These are phyloP conservation scores for Posidonia australis DNA, from an alignment of 106 monocot species.

Conservation along the genomic window DNA sequence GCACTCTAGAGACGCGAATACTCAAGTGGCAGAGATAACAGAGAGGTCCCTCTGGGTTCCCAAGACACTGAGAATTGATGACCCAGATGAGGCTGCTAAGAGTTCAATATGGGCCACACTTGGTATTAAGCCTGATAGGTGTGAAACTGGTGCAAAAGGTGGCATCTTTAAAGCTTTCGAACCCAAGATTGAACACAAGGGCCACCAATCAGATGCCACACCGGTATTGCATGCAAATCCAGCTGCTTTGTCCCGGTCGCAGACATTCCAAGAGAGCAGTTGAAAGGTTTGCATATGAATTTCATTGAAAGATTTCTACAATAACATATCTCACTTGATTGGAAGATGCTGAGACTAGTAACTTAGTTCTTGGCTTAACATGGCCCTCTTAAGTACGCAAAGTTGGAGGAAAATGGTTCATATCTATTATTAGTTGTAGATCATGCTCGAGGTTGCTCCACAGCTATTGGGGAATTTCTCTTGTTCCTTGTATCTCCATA, in stretches of 20 bases:
- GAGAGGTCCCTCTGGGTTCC: conserved; percentile 46
- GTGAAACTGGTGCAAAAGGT: conserved; percentile 12
- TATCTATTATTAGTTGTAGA: not conserved
- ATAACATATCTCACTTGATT: not conserved
- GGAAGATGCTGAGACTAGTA: not conserved
- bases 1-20: conserved; percentile 41
- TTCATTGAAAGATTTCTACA: not conserved
- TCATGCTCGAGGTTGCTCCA: not conserved
- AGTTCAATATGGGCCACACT: conserved; percentile 59
- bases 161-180: conserved; percentile 30
- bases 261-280: conserved; percentile 21
- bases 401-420: not conserved
- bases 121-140: conserved; percentile 28
- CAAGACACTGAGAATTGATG: conserved; percentile 58
- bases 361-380: not conserved
- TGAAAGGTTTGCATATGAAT: not conserved
- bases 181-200: conserved; percentile 8
- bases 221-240: conserved; percentile 14
- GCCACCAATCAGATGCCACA: not conserved
- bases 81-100: conserved; percentile 50
- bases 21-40: conserved; percentile 8
- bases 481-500: too few relatives aligned
- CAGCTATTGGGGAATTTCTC: not conserved
- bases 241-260: conserved; percentile 22
- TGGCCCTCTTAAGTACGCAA: not conserved